phyloP scores from a whole-genome alignment of 2,329 filamentous ascomycete genomes.

The Penicillium polonicum region DNA sequence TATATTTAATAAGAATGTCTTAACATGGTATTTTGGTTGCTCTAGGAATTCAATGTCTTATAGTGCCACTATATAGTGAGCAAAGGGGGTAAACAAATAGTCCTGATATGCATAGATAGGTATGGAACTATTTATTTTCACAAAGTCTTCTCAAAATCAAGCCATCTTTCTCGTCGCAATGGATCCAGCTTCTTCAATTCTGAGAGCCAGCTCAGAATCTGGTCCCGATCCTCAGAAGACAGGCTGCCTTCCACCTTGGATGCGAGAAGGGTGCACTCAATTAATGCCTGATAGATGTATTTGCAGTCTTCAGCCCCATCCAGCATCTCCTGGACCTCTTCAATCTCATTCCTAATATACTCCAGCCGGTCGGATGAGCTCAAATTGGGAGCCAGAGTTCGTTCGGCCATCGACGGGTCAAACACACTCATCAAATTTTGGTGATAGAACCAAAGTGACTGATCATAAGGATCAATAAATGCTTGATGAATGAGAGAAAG shows the following conservation, averaged over 20 bases:
- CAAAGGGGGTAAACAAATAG: conserved; percentile 8
- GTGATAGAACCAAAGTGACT: conserved; percentile 97
- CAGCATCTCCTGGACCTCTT: conserved; percentile 67
- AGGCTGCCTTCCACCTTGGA: conserved; percentile 50
- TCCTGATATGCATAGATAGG: not conserved
- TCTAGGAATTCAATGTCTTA: not conserved
- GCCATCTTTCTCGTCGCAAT: conserved; percentile 72
- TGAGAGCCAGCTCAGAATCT: conserved; percentile 59
- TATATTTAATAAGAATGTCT: not conserved
- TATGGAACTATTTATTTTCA: conserved; percentile 27
- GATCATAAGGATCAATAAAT: conserved; percentile 87
- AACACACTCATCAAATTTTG: conserved; percentile 77
- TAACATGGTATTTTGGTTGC: not conserved
- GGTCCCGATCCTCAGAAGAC: conserved; percentile 43
- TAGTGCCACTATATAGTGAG: not conserved
- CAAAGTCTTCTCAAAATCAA: conserved; percentile 59
- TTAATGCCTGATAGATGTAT: conserved; percentile 84
- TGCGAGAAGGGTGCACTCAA: conserved; percentile 69
- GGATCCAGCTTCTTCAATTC: conserved; percentile 70
- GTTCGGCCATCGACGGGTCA: conserved; percentile 49
- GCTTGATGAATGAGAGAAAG: conserved; percentile 72
- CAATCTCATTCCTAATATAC: conserved; percentile 70
- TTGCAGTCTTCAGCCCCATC: conserved; percentile 71
- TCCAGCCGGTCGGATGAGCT: conserved; percentile 59
- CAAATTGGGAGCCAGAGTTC: conserved; percentile 65